These are phyloP conservation scores for Cytospora paraplurivora DNA, from an alignment of 2,329 filamentous ascomycete species.

Conservation along the genomic window DNA sequence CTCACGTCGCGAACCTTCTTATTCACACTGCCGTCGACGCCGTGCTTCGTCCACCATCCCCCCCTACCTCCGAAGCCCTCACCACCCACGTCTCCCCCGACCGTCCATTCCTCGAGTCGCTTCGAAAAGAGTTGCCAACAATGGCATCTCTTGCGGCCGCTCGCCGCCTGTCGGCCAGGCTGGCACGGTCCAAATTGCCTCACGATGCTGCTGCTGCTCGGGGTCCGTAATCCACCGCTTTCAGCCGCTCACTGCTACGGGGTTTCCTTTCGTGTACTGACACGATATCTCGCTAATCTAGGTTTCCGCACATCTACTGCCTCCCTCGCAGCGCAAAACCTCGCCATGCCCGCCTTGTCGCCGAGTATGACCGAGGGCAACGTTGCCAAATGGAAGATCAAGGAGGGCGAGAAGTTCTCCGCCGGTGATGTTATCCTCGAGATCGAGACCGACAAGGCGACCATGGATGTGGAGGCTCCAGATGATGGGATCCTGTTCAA, in stretches of 20 bases:
- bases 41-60: constrained; percentile 3
- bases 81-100: constrained; percentile 23
- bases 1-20: constrained; percentile 12
- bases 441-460: constrained; percentile 92
- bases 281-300: constrained; percentile 38
- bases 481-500: constrained; percentile 86
- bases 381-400: constrained; percentile 82
- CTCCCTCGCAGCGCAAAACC: constrained; percentile 76
- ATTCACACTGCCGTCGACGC: constrained; percentile 4
- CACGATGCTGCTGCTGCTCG: constrained; percentile 55
- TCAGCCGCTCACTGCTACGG: background rate
- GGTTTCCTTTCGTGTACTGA: constrained; percentile 4
- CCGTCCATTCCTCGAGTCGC: constrained; percentile 15
- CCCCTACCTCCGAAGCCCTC: constrained; percentile 34
- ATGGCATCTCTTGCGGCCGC: constrained; percentile 70
- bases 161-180: constrained; percentile 64
- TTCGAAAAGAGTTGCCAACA: constrained; percentile 35
- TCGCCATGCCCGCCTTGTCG: constrained; percentile 88
- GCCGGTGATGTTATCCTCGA: constrained; percentile 87
- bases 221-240: constrained; percentile 50
- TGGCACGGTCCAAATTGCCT: constrained; percentile 56
- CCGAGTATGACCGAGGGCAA: constrained; percentile 95
- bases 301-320: constrained; percentile 65
- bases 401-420: constrained; percentile 80
- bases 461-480: constrained; percentile 93